Percentiles rank a stretch among this genome's conserved stretches.
These are phyloP conservation scores for Corynespora cassiicola DNA, from an alignment of 2,329 filamentous ascomycete species.

Conservation along the genomic window DNA sequence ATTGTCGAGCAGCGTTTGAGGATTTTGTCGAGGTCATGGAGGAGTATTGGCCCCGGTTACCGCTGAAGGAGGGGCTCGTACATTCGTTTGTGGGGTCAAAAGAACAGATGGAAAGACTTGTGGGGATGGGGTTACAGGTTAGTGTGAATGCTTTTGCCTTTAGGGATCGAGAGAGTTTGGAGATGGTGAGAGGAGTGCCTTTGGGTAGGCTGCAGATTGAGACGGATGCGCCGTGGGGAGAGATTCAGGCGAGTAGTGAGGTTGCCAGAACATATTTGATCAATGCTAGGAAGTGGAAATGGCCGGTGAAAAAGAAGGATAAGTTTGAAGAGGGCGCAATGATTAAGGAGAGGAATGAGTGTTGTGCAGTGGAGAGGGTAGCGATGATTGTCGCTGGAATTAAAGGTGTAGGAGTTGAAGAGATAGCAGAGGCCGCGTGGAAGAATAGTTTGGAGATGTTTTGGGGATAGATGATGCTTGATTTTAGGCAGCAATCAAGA, in stretches of 20 bases:
- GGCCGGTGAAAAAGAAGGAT: conserved; percentile 57
- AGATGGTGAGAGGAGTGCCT: conserved; percentile 53
- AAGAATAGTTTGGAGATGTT: conserved; percentile 47
- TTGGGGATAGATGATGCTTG: too few species aligned
- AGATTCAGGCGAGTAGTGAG: conserved; percentile 45
- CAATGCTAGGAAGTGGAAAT: conserved; percentile 45
- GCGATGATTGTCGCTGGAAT: conserved; percentile 57
- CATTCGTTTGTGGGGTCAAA: conserved; percentile 50
- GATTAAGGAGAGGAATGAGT: conserved; percentile 61
- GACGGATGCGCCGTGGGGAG: conserved; percentile 59
- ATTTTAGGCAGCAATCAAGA: too few species aligned
- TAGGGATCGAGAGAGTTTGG: conserved; percentile 43
- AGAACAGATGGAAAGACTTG: conserved; percentile 49
- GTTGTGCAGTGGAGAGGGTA: conserved; percentile 56
- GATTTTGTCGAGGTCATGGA: conserved; percentile 53
- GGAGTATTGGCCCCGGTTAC: conserved; percentile 47
- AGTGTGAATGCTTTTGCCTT: conserved; percentile 61
- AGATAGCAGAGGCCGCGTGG: conserved; percentile 51
- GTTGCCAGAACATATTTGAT: conserved; percentile 52
- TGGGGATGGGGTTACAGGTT: conserved; percentile 49
- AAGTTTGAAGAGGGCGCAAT: conserved; percentile 55
- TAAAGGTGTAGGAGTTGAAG: conserved; percentile 51
- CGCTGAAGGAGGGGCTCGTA: conserved; percentile 46
- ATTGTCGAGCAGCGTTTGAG: conserved; percentile 51
- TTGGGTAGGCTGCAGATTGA: conserved; percentile 53